Conservation (phyloP, 768 basidiomycete genomes). For the Mycena vulgaris region DNA sequence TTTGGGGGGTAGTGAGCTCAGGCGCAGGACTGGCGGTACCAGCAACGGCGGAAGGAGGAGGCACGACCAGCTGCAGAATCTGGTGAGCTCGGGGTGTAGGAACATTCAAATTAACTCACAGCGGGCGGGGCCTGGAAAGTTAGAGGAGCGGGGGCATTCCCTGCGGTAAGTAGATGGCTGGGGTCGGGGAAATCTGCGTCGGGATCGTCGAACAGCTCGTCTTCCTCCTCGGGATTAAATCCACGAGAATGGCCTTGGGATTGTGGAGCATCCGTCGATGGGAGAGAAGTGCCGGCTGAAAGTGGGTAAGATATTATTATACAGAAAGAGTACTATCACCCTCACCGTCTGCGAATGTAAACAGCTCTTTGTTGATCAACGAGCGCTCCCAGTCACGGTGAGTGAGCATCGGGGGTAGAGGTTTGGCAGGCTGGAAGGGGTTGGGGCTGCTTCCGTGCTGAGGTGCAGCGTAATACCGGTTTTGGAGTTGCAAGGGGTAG, state of each 20-base stretch:
- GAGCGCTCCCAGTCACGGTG: not conserved
- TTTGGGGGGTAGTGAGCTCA: not conserved
- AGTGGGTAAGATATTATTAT: not conserved
- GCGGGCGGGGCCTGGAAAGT: not conserved
- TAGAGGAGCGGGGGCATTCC: not conserved
- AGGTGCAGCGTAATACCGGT: not conserved
- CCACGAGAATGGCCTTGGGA: not conserved
- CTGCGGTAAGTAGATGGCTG: not conserved
- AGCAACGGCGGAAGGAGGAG: not conserved
- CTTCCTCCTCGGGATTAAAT: constrained; percentile 3
- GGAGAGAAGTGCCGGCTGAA: not conserved
- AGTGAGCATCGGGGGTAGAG: not conserved
- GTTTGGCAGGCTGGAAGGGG: not conserved
- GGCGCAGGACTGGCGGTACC: not conserved
- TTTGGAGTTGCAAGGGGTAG: not conserved
- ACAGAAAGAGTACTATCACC: not conserved
- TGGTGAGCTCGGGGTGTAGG: not conserved
- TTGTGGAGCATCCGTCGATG: too few relatives aligned
- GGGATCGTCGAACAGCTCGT: not conserved
- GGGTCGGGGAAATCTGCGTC: not conserved
- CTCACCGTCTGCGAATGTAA: not conserved
- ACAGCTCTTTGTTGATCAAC: not conserved
- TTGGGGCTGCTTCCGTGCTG: constrained; percentile 1
- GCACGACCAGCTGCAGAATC: not conserved
- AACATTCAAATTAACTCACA: not conserved